phyloP scores from a whole-genome alignment of 768 basidiomycete species.

The Pisolithus orientalis region DNA sequence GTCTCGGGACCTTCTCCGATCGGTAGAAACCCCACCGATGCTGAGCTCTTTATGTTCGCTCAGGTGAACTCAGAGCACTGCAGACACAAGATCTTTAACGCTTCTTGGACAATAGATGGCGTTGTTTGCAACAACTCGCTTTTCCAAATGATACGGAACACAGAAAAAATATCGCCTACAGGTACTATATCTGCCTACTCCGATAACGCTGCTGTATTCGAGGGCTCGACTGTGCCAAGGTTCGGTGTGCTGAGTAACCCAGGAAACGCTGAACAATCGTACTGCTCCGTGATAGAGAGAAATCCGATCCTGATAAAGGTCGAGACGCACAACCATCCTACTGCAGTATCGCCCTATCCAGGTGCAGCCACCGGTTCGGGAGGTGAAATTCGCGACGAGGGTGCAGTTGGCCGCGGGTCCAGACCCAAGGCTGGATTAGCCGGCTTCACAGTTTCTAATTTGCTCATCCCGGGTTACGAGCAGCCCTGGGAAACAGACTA shows the following conservation, averaged over 20 bases:
- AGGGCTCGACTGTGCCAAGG: slow-evolving; percentile 61
- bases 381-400: slow-evolving; percentile 97
- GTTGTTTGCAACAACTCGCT: slow-evolving; percentile 59
- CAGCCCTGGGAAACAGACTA: slow-evolving; percentile 98
- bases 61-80: slow-evolving; percentile 99
- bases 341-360: slow-evolving; percentile 95
- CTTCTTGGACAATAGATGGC: slow-evolving; percentile 88
- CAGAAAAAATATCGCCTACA: slow-evolving; percentile 65
- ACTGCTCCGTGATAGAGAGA: slow-evolving; percentile 55
- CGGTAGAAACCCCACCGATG: slow-evolving; percentile 87
- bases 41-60: slow-evolving; percentile 99
- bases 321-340: slow-evolving; percentile 99
- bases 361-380: slow-evolving; percentile 99
- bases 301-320: slow-evolving; percentile 95
- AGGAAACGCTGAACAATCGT: slow-evolving; percentile 33
- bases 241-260: slow-evolving; percentile 52
- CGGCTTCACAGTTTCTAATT: slow-evolving; percentile 91
- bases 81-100: slow-evolving; percentile 99
- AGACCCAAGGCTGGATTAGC: slow-evolving; percentile 92
- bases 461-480: slow-evolving; percentile 83
- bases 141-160: slow-evolving; percentile 97
- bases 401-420: slow-evolving; percentile 90
- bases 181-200: slow-evolving; percentile 96
- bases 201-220: slow-evolving; percentile 94
- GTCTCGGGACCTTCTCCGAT: slow-evolving; percentile 61